Conservation (phyloP, 1,284 basidiomycete genomes). For the Nidula niveotomentosa region DNA sequence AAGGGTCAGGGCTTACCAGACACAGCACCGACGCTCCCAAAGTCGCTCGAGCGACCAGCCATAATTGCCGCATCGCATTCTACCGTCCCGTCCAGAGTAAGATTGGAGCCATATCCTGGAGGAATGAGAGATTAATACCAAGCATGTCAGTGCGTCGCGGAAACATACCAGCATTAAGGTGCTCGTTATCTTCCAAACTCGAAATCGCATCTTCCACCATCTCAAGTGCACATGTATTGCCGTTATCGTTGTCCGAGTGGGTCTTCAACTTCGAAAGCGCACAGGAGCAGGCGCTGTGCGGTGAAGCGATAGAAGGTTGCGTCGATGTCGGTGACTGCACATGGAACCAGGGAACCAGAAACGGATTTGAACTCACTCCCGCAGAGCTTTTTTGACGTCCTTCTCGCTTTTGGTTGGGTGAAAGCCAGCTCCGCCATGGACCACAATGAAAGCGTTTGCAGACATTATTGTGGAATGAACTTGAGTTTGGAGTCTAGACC, state of each 20-base stretch:
- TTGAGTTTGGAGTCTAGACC: too few species aligned
- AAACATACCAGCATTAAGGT: constrained; percentile 65
- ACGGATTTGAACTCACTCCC: constrained; percentile 33
- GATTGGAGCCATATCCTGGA: constrained; percentile 71
- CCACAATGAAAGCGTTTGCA: constrained; percentile 38
- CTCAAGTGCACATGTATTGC: constrained; percentile 25
- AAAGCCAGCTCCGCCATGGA: constrained; percentile 70
- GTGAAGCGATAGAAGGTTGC: neutral
- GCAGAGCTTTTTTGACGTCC: constrained; percentile 51
- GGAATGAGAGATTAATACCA: neutral
- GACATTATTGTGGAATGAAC: constrained; percentile 7
- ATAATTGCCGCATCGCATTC: constrained; percentile 81
- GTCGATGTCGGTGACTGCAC: too few species aligned
- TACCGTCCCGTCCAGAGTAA: constrained; percentile 64
- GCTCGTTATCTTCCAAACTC: constrained; percentile 57
- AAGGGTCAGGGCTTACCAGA: constrained; percentile 40
- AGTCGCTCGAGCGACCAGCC: constrained; percentile 48
- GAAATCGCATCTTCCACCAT: constrained; percentile 52
- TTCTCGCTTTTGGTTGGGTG: constrained; percentile 45
- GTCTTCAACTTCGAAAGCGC: neutral
- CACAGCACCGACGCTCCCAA: constrained; percentile 71
- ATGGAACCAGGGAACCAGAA: neutral
- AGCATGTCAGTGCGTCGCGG: neutral
- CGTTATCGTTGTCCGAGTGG: constrained; percentile 1
- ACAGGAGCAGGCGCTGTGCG: neutral